Evolutionary conservation across 1,284 basidiomycete genomes (phyloP), one percentile per base, ranked within the genome.

Genomic region (Microbotryum lychnidis-dioicae): DNA sequence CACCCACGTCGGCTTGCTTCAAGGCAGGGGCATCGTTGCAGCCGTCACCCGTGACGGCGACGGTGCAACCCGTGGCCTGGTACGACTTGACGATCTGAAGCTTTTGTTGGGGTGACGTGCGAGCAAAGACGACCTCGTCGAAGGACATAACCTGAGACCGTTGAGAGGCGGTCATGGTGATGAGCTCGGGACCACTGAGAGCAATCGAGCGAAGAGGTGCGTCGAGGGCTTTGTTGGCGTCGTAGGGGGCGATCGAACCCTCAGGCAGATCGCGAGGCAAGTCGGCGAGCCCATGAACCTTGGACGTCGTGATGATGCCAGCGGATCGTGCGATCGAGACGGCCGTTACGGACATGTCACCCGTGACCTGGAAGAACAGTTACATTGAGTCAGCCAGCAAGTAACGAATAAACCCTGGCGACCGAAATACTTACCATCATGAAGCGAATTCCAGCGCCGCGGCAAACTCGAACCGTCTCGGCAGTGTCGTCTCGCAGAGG

Each of bases 291-390:
- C 74, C 73, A 46, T 82, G 78, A 42, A 82, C 72, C 6, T 25
- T 14, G 10, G 45, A 25, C 0, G 46, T 73, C 0, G 83, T 81
- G 64, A 86, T 74, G 65, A 86, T 84, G 16, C 82, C 82, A 54
- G 83, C 81, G 76, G 83, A 74, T 52, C 74, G 70, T 12, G 84
- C 84, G 63, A 87, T 87, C 0, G 85, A 82, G 2, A 80, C 77
- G 2, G 83, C 82, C 1, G 77, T 78, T 25, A 75, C 58, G 29
- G 78, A 77, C 69, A 82, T 81, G 71, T 83, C 77, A 72, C 84
- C 85, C 2, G 85, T 87, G 59, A 87, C 84, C 79, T 87, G 84
- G 70, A 82, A 81, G 67, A 86, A 83, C 23, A 84, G 77, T 54
- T 84, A 81, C 8, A 83, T 83, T 4, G 51, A 9, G 53, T 56